Percentiles rank a stretch among this genome's conserved stretches.
phyloP scores from a whole-genome alignment of 306 rosid genomes.

The Luffa acutangula region DNA sequence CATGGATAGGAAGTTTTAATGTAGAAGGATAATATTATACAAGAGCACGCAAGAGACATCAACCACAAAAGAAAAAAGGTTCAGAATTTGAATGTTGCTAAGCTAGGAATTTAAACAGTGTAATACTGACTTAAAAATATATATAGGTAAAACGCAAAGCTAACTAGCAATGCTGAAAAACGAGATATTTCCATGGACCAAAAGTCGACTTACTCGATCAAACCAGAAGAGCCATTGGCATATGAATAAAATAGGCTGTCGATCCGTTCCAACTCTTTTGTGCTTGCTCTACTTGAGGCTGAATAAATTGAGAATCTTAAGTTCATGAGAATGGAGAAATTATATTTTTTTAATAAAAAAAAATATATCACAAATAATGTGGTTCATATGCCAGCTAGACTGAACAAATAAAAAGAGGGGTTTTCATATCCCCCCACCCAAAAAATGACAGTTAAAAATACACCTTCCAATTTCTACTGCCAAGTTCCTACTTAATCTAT shows the following conservation, averaged over 20 bases:
- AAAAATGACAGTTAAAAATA: neutral
- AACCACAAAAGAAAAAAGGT: neutral
- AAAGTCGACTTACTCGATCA: constrained; percentile 73
- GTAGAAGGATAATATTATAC: neutral
- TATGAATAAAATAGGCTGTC: constrained; percentile 58
- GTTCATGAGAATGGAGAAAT: constrained; percentile 3
- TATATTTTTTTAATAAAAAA: neutral
- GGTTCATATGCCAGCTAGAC: neutral
- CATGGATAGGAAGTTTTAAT: neutral
- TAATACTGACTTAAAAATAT: neutral
- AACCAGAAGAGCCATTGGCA: constrained; percentile 64
- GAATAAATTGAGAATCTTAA: constrained; percentile 16
- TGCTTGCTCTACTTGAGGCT: constrained; percentile 82
- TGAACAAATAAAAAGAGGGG: neutral
- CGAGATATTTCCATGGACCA: neutral
- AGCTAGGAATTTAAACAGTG: neutral
- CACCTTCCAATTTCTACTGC: neutral
- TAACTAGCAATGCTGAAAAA: neutral
- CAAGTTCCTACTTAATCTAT: too few relatives aligned
- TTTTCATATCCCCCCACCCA: neutral
- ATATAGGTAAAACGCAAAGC: neutral
- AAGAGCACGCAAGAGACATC: neutral
- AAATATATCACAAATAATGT: neutral
- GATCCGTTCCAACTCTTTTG: constrained; percentile 77
- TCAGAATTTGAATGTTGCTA: neutral